These are phyloP conservation scores for Arctium minus DNA, from an alignment of 129 eudicot genomes.

Conservation along the genomic window DNA sequence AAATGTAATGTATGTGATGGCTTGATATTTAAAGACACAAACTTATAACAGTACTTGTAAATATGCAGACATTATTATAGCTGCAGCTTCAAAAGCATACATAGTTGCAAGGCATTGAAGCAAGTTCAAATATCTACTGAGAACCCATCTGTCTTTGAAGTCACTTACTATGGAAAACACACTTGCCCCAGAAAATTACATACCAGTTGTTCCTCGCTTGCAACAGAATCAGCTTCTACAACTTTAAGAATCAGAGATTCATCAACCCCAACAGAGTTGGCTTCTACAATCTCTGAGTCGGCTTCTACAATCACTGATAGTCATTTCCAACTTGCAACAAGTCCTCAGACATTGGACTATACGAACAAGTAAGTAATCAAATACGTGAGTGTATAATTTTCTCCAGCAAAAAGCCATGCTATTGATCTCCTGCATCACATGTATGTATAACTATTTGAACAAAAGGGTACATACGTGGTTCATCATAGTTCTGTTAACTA, in stretches of 20 bases:
- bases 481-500: too few species aligned
- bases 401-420: too few species aligned
- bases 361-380: slow-evolving; percentile 7
- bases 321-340: background rate
- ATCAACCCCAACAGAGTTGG: background rate
- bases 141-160: slow-evolving; percentile 6
- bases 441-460: background rate
- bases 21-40: background rate
- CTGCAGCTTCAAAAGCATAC: background rate
- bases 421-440: background rate
- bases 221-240: background rate
- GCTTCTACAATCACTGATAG: background rate
- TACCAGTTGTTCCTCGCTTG: background rate
- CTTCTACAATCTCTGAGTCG: background rate
- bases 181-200: background rate
- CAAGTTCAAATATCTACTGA: background rate
- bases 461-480: too few species aligned
- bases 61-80: slow-evolving; percentile 7
- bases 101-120: background rate
- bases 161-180: background rate
- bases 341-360: background rate
- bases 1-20: background rate
- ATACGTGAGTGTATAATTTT: background rate
- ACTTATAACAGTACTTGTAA: background rate
- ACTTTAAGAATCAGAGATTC: background rate